Evolutionary conservation across 2,329 filamentous ascomycete genomes (phyloP).

Genomic region (Alternaria conjuncta): DNA sequence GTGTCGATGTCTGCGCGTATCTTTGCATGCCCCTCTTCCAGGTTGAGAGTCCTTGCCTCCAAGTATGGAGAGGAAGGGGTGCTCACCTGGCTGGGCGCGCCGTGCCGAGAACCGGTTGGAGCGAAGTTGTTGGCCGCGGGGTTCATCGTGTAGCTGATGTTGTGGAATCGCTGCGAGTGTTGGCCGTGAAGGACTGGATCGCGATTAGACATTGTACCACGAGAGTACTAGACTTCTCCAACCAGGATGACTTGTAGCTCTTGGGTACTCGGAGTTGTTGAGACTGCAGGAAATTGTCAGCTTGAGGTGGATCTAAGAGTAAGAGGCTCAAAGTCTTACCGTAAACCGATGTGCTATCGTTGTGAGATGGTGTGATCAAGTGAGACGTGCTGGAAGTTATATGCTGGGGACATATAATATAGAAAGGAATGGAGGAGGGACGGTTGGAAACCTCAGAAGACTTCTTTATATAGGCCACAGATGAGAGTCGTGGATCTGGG

Average conservation of each 20-base stretch:
- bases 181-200: not conserved
- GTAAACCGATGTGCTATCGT: not conserved
- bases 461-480: not conserved
- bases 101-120: slow-evolving; percentile 4
- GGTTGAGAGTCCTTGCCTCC: slow-evolving; percentile 21
- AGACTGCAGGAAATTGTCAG: not conserved
- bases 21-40: slow-evolving; percentile 22
- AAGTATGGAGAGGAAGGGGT: slow-evolving; percentile 18
- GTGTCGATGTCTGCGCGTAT: slow-evolving; percentile 21
- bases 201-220: slow-evolving; percentile 1
- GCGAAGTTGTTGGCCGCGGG: slow-evolving; percentile 19
- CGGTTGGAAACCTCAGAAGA: not conserved
- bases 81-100: slow-evolving; percentile 21
- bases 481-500: not conserved
- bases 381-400: not conserved
- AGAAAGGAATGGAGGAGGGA: not conserved
- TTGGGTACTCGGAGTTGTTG: not conserved
- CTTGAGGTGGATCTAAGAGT: not conserved
- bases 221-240: not conserved
- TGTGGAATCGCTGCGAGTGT: not conserved
- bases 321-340: not conserved
- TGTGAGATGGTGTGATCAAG: not conserved
- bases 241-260: not conserved
- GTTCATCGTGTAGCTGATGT: slow-evolving; percentile 11
- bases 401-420: not conserved